Conservation (phyloP, 1,284 basidiomycete genomes). For the Peniophora sp. region DNA sequence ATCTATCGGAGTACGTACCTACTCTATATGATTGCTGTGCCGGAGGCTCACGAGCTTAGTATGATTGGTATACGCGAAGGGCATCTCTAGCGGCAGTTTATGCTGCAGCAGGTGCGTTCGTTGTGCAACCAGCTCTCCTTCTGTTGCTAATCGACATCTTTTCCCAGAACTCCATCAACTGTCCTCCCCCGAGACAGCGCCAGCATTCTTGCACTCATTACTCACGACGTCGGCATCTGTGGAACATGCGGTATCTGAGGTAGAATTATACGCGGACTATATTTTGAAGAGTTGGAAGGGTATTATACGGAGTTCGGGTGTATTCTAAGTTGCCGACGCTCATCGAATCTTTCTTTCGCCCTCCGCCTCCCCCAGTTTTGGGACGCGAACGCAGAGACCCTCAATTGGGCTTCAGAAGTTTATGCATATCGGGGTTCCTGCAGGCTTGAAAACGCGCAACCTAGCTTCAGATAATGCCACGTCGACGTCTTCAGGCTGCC, state of each 20-base stretch:
- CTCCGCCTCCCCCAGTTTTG: too few species aligned
- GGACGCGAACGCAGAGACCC: too few species aligned
- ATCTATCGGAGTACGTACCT: constrained; percentile 42
- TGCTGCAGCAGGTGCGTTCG: constrained; percentile 48
- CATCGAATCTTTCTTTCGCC: too few species aligned
- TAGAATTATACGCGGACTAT: constrained; percentile 45
- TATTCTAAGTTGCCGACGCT: too few species aligned
- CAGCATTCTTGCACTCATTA: constrained; percentile 55
- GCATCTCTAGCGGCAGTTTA: constrained; percentile 58
- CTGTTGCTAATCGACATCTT: not conserved
- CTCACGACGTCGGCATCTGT: constrained; percentile 38
- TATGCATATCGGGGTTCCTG: too few species aligned
- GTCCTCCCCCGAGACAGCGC: constrained; percentile 56
- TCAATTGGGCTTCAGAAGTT: too few species aligned
- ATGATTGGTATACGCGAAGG: constrained; percentile 60
- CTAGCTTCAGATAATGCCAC: too few species aligned
- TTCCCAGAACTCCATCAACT: constrained; percentile 64
- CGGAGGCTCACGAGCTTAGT: constrained; percentile 26
- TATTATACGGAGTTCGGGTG: constrained; percentile 56
- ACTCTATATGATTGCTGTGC: not conserved
- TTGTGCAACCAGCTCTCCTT: not conserved
- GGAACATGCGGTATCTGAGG: constrained; percentile 39
- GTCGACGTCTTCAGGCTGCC: too few species aligned
- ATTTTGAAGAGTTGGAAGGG: constrained; percentile 61
- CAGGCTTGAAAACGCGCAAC: too few species aligned